These are phyloP conservation scores for Ophiocordyceps camponoti-floridani DNA, from an alignment of 2,329 filamentous ascomycete genomes.

Conservation along the genomic window DNA sequence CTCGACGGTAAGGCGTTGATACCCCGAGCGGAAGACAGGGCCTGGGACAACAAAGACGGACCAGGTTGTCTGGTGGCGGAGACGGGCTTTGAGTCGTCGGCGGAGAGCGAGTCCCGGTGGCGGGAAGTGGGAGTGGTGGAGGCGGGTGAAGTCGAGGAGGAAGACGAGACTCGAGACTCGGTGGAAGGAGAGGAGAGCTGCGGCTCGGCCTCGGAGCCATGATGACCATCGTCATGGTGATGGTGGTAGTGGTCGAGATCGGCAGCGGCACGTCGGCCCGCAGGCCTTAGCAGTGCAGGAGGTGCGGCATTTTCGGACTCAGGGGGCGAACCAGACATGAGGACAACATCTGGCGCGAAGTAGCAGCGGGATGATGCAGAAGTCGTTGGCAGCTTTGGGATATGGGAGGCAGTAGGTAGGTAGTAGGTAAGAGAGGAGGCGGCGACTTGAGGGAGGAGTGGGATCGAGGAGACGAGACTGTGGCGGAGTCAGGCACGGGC, in stretches of 20 bases:
- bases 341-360: constrained; percentile 32
- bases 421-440: no score
- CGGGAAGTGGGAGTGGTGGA: background rate
- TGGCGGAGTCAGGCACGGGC: no score
- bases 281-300: constrained; percentile 23
- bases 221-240: constrained; percentile 1
- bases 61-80: constrained; percentile 25
- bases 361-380: background rate
- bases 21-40: constrained; percentile 39
- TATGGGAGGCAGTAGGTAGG: no score
- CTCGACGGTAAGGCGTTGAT: constrained; percentile 14
- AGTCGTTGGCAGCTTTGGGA: background rate
- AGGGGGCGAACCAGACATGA: constrained; percentile 36
- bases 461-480: no score
- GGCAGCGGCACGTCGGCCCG: background rate
- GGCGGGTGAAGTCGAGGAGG: background rate
- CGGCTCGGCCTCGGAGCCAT: background rate
- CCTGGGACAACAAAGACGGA: constrained; percentile 37
- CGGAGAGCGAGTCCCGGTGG: background rate
- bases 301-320: constrained; percentile 37
- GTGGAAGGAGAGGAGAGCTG: background rate
- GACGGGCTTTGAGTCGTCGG: constrained; percentile 25
- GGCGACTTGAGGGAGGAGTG: no score
- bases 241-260: background rate
- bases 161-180: background rate